Percentiles rank a stretch among this genome's conserved stretches.
Evolutionary conservation across 805 yeast species (phyloP).

Genomic region (Cyberlindnera maritima): DNA sequence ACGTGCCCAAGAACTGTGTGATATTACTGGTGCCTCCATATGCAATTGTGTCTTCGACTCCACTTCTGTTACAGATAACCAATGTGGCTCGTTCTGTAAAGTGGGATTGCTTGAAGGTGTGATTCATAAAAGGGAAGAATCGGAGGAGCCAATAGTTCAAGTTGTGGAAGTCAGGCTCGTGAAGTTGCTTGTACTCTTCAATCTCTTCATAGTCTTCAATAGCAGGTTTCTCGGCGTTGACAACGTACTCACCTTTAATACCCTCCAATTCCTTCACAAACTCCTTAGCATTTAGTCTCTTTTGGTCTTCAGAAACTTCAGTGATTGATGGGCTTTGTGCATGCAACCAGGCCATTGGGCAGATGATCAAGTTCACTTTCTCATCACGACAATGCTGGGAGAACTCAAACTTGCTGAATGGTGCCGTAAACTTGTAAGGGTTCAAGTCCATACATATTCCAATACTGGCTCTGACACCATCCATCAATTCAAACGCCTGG

Average conservation of each 20-base stretch:
- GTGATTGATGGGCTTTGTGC: constrained; percentile 41
- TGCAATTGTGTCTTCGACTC: constrained; percentile 66
- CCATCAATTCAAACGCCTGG: constrained; percentile 37
- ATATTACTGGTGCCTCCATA: constrained; percentile 69
- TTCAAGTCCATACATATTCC: constrained; percentile 96
- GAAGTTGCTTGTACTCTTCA: constrained; percentile 29
- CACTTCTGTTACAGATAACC: constrained; percentile 68
- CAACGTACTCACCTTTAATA: constrained; percentile 18
- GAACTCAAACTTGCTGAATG: constrained; percentile 74
- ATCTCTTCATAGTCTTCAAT: constrained; percentile 15
- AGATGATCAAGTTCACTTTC: constrained; percentile 53
- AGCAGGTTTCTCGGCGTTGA: constrained; percentile 8
- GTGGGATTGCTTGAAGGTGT: constrained; percentile 18
- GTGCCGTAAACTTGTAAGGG: constrained; percentile 81
- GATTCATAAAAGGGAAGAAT: constrained; percentile 57
- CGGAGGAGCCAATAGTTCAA: constrained; percentile 75
- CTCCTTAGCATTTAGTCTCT: constrained; percentile 18
- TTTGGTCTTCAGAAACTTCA: constrained; percentile 11
- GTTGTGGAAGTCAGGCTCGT: constrained; percentile 45
- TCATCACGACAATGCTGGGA: constrained; percentile 48
- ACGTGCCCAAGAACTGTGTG: constrained; percentile 47
- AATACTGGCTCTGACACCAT: constrained; percentile 46
- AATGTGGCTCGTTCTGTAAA: constrained; percentile 33
- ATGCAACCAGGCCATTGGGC: constrained; percentile 88
- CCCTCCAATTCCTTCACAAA: constrained; percentile 14